phyloP scores from a whole-genome alignment of 495 filamentous ascomycete species.

The Neurospora africana region DNA sequence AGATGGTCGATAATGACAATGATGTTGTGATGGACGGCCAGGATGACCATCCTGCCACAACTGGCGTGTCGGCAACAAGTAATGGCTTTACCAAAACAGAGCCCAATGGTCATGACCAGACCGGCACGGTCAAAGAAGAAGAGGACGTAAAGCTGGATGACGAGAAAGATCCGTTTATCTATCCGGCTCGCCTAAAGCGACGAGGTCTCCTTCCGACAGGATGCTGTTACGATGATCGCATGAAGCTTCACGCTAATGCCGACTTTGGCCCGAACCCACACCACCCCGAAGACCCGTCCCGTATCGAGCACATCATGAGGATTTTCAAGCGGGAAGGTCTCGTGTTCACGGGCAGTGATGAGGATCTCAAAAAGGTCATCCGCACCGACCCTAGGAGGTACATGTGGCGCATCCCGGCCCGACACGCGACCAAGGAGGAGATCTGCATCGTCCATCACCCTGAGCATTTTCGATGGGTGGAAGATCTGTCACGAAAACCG shows the following conservation, averaged over 20 bases:
- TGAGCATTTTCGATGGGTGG: slow-evolving; percentile 68
- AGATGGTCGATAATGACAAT: slow-evolving; percentile 23
- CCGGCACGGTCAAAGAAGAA: slow-evolving; percentile 7
- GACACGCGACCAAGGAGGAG: slow-evolving; percentile 65
- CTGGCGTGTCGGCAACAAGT: slow-evolving; percentile 19
- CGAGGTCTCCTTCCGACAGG: slow-evolving; percentile 50
- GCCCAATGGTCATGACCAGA: slow-evolving; percentile 16
- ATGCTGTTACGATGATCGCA: slow-evolving; percentile 81
- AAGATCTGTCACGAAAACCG: slow-evolving; percentile 39
- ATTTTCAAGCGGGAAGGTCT: slow-evolving; percentile 70
- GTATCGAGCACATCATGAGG: slow-evolving; percentile 83
- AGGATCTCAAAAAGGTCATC: slow-evolving; percentile 34
- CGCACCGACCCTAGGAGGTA: slow-evolving; percentile 42
- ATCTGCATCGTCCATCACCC: slow-evolving; percentile 65
- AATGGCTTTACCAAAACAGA: slow-evolving; percentile 25
- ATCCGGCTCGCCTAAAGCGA: slow-evolving; percentile 13
- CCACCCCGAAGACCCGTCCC: slow-evolving; percentile 87
- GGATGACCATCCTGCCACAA: slow-evolving; percentile 24
- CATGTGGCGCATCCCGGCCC: slow-evolving; percentile 64
- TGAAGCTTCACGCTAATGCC: slow-evolving; percentile 84
- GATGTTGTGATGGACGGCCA: slow-evolving; percentile 30
- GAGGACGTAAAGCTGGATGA: slow-evolving; percentile 17
- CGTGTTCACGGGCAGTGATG: slow-evolving; percentile 43
- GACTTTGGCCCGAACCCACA: slow-evolving; percentile 55
- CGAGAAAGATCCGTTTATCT: slow-evolving; percentile 6